Evolutionary conservation across 768 basidiomycete species (phyloP), one percentile per base, ranked within the genome.

Genomic region (Tylopilus rubrobrunneus): DNA sequence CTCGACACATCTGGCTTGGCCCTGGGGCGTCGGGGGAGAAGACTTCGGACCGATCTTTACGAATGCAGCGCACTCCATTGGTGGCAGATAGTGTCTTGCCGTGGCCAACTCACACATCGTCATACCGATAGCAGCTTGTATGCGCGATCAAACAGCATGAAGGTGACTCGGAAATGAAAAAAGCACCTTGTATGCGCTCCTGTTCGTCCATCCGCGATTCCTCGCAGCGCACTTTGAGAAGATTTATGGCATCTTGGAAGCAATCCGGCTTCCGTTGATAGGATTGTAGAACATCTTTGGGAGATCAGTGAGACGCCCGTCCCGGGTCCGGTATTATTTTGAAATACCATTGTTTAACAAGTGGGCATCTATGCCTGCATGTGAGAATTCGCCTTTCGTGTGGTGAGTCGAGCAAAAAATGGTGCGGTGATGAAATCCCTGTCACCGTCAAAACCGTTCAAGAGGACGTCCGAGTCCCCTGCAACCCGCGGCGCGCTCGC

Each of bases 91-190:
- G 59, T 85, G 82, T 49, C 78, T 78, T 19, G 86, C 88, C 2
- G 87, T 90, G 19, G 82, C 80, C n/a, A 89, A 71, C 68, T 90
- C 88, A 66, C 88, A 90, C 39, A 90, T 72, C 2, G 88, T 90
- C 83, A 90, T 84, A 6, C 80, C 77, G 45, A 89, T 87, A 2
- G 88, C 85, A 61, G 81, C 88, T 89, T 68, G 40, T 72, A 61
- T 68, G 67, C 67, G 59, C 47, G 40, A 55, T 58, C 23, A 53
- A 50, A 56, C 21, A 14, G 21, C 27, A 29, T 19, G 42, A 28
- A 48, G 5, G n/a, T 27, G 37, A 39, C 12, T 31, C 14, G 21
- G 41, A 42, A 48, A 43, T 21, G 49, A 53, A 23, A 29, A 44
- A 28, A 41, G 53, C 64, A 86, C 86, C 84, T 63, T 75, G 73